Evolutionary conservation across 805 yeast genomes (phyloP), one percentile per base, ranked within the genome.

Genomic region (Schizosaccharomyces lindneri): DNA sequence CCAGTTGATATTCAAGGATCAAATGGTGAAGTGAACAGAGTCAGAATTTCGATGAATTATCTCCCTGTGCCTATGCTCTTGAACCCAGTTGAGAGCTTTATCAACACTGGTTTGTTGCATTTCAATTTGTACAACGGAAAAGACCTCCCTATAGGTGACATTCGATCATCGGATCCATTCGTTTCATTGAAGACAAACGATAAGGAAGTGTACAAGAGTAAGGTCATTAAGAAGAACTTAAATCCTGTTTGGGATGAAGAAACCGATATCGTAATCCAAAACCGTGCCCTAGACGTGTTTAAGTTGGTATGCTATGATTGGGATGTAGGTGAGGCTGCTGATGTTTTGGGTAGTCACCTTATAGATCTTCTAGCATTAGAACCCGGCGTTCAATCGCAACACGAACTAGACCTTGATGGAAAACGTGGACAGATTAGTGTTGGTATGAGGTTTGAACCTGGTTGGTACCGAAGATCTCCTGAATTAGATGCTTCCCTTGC

Each of bases 271-370:
- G 78, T 77, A 43, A 74, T 88, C 24, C 68, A 74, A 31, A 83
- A 84, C 70, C 79, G 87, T 68, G 80, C 77, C 62, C 81, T 80
- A 67, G 81, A 86, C 11, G 70, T 71, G 4, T 70, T 89, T 61
- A 74, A 73, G 62, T 75, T 86, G 62, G 79, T 76, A 62, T 80
- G 85, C 17, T 77, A 70, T 68, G 99, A 93, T 70, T 93, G 97
- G 96, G 99, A 93, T 72, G 80, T 90, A 65, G 95, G 95, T 66
- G 87, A 82, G 63, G 80, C 79, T 63, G 93, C 93, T 71, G 99
- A 93, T 71, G 74, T 76, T 65, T 76, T 93, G 62, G 95, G 97
- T 62, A 75, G 74, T 39, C 85, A 81, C 7, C 66, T 68, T 29
- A 69, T 88, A 62, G 77, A 79, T 11, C 73, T 93, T 62, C 70